Evolutionary conservation across 2,329 filamentous ascomycete genomes (phyloP).

Genomic region (Alternaria sp.): DNA sequence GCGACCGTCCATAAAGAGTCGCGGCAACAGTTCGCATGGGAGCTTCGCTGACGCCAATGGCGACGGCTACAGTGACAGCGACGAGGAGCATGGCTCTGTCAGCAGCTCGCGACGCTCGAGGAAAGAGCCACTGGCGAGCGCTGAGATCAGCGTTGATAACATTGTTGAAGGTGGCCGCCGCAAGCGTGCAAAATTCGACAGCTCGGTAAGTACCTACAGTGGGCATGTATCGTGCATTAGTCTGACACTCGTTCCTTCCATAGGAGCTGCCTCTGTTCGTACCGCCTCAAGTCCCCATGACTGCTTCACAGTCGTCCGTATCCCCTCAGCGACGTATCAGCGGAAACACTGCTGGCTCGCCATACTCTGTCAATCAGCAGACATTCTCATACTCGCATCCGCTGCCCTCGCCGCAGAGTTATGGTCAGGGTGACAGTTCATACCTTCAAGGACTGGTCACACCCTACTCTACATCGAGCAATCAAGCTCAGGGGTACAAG

Average conservation of each 20-base stretch:
- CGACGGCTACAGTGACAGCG: slow-evolving; percentile 87
- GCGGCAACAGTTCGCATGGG: slow-evolving; percentile 67
- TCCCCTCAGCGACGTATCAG: slow-evolving; percentile 86
- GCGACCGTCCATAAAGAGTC: slow-evolving; percentile 72
- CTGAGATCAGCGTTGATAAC: slow-evolving; percentile 97
- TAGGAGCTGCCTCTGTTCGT: slow-evolving; percentile 96
- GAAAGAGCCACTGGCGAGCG: slow-evolving; percentile 86
- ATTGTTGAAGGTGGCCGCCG: slow-evolving; percentile 96
- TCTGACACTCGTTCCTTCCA: slow-evolving; percentile 36
- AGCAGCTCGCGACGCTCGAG: slow-evolving; percentile 76
- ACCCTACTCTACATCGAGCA: slow-evolving; percentile 48
- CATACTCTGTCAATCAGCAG: slow-evolving; percentile 80
- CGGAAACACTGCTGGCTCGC: slow-evolving; percentile 73
- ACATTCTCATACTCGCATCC: slow-evolving; percentile 80
- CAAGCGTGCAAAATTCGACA: slow-evolving; percentile 94
- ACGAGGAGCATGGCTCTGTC: slow-evolving; percentile 78
- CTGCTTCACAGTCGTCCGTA: slow-evolving; percentile 96
- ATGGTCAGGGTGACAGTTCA: slow-evolving; percentile 55
- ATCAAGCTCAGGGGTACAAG: slow-evolving; percentile 42
- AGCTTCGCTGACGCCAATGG: slow-evolving; percentile 65
- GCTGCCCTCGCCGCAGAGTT: slow-evolving; percentile 85
- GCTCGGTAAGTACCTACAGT: slow-evolving; percentile 76
- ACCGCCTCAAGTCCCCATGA: slow-evolving; percentile 79
- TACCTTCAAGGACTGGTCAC: slow-evolving; percentile 49
- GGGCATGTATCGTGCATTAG: slow-evolving; percentile 20